phyloP scores from a whole-genome alignment of 2,329 filamentous ascomycete species.

The Nigrospora oryzae region DNA sequence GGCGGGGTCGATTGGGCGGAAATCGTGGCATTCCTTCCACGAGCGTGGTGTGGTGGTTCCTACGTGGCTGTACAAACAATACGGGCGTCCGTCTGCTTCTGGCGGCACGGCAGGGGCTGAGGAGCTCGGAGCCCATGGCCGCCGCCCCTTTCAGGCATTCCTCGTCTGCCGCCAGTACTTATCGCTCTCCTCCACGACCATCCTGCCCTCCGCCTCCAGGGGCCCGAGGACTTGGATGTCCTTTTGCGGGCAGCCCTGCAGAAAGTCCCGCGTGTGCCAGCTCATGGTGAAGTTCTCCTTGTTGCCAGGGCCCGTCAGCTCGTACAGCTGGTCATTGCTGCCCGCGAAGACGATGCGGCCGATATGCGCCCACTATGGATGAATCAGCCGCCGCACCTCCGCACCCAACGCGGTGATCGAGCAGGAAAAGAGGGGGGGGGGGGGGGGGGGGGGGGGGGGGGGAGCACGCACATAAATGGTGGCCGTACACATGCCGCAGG shows the following conservation, averaged over 20 bases:
- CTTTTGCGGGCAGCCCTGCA: constrained; percentile 35
- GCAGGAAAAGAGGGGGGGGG: no score
- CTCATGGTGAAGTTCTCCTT: constrained; percentile 43
- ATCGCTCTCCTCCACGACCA: constrained; percentile 34
- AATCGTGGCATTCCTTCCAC: no score
- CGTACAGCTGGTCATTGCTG: constrained; percentile 34
- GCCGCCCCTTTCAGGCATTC: neutral
- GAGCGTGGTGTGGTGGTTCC: no score
- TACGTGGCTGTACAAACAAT: no score
- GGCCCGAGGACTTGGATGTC: constrained; percentile 40
- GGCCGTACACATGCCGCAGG: constrained; percentile 41
- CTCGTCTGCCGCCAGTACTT: constrained; percentile 32
- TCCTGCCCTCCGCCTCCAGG: constrained; percentile 31
- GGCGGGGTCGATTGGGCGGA: no score
- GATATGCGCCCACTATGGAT: constrained; percentile 41
- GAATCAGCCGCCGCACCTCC: no score
- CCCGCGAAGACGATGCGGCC: constrained; percentile 42
- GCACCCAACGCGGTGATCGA: no score
- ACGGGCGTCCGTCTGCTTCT: no score
- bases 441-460: neutral
- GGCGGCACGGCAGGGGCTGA: no score
- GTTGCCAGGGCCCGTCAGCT: constrained; percentile 36
- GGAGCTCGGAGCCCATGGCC: no score
- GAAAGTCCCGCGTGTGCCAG: constrained; percentile 36
- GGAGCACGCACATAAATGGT: constrained; percentile 13